phyloP scores from a whole-genome alignment of 2,329 filamentous ascomycete genomes.

The Pseudogymnoascus sp. region DNA sequence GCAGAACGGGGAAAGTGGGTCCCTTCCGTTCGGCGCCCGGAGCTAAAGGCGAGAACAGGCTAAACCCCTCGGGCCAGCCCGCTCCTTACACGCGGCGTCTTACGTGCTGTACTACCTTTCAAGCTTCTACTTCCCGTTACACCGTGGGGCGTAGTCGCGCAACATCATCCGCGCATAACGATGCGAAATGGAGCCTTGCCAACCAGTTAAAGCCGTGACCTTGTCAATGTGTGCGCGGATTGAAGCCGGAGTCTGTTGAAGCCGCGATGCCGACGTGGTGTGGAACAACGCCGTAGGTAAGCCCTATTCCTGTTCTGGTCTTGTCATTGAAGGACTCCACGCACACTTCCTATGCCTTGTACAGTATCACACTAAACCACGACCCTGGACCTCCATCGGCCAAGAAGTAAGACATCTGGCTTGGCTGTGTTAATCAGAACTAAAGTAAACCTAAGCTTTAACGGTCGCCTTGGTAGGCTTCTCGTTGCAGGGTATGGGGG shows the following conservation, averaged over 20 bases:
- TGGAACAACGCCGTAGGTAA: not conserved
- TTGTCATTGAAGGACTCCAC: not conserved
- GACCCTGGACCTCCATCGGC: not conserved
- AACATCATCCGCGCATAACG: not conserved
- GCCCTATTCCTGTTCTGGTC: not conserved
- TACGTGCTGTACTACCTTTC: not conserved
- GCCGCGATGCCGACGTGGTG: not conserved
- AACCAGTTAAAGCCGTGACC: too few relatives aligned
- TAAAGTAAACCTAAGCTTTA: not conserved
- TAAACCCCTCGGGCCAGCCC: not conserved
- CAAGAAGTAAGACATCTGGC: not conserved
- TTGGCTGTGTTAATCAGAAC: not conserved
- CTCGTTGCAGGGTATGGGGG: not conserved
- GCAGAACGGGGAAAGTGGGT: not conserved
- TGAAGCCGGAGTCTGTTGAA: not conserved
- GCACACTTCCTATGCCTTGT: not conserved
- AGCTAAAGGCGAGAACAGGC: not conserved
- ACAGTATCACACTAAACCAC: not conserved
- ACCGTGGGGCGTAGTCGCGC: not conserved
- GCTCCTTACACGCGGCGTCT: not conserved
- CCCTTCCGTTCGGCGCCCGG: not conserved
- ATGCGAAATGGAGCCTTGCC: not conserved
- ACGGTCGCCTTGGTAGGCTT: not conserved
- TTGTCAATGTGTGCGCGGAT: not conserved
- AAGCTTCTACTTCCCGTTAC: not conserved